Evolutionary conservation across 495 filamentous ascomycete genomes (phyloP).

Genomic region (Trichocladium uniseriatum): DNA sequence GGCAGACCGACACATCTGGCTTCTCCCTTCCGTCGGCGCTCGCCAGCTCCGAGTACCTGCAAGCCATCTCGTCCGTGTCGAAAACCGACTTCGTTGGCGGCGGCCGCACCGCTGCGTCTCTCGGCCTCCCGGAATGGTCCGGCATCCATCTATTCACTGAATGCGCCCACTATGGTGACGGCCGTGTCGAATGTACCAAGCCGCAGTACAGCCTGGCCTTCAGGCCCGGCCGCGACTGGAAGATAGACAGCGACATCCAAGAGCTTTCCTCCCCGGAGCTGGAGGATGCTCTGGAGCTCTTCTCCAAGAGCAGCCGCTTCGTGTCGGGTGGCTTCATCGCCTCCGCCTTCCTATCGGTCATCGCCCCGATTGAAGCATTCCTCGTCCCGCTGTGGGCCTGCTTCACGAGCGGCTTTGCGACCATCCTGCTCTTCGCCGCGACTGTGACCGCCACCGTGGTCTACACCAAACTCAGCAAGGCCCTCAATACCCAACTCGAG

Average conservation of each 20-base stretch:
- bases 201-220: conserved; percentile 27
- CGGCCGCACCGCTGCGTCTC: conserved; percentile 17
- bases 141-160: conserved; percentile 27
- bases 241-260: conserved; percentile 20
- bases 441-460: conserved; percentile 20
- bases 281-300: conserved; percentile 16
- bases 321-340: conserved; percentile 25
- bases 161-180: conserved; percentile 21
- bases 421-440: conserved; percentile 23
- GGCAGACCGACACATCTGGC: conserved; percentile 23
- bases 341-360: conserved; percentile 14
- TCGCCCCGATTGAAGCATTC: conserved; percentile 20
- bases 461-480: conserved; percentile 19
- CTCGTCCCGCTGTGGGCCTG: conserved; percentile 10
- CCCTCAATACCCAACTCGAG: conserved; percentile 24
- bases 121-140: conserved; percentile 26
- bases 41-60: conserved; percentile 20
- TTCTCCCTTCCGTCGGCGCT: conserved; percentile 26
- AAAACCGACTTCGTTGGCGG: conserved; percentile 26
- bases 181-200: conserved; percentile 18
- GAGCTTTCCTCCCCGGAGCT: conserved; percentile 12
- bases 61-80: conserved; percentile 24
- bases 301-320: conserved; percentile 20
- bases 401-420: conserved; percentile 17
- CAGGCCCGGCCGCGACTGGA: conserved; percentile 25